Evolutionary conservation across 305 asterid species (phyloP).

Genomic region (Fraxinus xanthoxyloides): DNA sequence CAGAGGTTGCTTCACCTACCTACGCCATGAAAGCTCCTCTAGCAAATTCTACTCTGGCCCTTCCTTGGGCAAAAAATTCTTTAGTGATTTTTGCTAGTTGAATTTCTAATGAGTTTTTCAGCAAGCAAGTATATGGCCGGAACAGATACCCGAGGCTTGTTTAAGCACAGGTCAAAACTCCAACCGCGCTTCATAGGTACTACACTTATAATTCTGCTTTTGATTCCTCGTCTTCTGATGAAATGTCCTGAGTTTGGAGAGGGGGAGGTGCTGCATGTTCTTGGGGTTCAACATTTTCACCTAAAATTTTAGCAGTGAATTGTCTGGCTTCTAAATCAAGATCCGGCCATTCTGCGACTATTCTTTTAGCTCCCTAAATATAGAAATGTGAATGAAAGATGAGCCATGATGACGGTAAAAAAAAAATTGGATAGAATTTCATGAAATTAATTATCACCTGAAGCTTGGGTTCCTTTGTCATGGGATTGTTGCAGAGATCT

Average conservation of each 20-base stretch:
- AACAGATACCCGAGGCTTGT: not conserved
- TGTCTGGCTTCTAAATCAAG: slow-evolving; percentile 83
- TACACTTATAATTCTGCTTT: slow-evolving; percentile 68
- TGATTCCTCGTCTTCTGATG: slow-evolving; percentile 58
- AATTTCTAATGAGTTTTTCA: not conserved
- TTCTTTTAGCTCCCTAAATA: slow-evolving; percentile 85
- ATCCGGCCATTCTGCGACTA: slow-evolving; percentile 96
- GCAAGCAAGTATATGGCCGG: not conserved
- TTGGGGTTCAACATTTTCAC: slow-evolving; percentile 57
- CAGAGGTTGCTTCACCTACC: not conserved
- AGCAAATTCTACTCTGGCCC: not conserved
- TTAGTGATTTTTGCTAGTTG: not conserved
- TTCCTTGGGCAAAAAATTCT: not conserved
- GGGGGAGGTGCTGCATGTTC: slow-evolving; percentile 42
- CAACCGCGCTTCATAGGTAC: not conserved
- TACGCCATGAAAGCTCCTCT: not conserved
- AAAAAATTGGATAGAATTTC: not conserved
- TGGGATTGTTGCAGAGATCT: slow-evolving; percentile 98
- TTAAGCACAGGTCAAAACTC: not conserved
- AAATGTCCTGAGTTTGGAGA: slow-evolving; percentile 21
- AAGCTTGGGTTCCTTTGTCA: slow-evolving; percentile 99
- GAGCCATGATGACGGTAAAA: not conserved
- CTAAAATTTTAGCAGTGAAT: slow-evolving; percentile 69
- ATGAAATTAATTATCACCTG: slow-evolving; percentile 46
- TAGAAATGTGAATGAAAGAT: not conserved